These are phyloP conservation scores for Crucibulum laeve DNA, from an alignment of 768 basidiomycete species.

Conservation along the genomic window DNA sequence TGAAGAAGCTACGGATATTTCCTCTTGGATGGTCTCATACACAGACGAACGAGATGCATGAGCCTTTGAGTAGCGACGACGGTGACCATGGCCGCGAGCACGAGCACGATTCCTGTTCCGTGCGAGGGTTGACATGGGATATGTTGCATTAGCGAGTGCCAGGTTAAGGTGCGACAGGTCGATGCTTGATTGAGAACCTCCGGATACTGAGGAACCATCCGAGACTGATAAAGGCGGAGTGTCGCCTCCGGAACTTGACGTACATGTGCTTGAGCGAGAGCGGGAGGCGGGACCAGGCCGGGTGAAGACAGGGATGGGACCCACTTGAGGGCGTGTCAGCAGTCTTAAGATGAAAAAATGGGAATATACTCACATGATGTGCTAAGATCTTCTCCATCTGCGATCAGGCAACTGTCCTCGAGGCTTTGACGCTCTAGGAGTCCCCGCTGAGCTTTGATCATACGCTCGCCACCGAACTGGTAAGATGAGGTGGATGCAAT, in stretches of 20 bases:
- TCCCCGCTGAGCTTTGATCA: slow-evolving; percentile 62
- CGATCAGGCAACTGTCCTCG: slow-evolving; percentile 61
- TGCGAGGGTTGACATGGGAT: slow-evolving; percentile 40
- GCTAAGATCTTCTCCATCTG: slow-evolving; percentile 60
- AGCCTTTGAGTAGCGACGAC: slow-evolving; percentile 62
- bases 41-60: slow-evolving; percentile 62
- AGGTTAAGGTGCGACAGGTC: slow-evolving; percentile 61
- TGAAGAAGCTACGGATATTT: slow-evolving; percentile 33
- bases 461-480: slow-evolving; percentile 63
- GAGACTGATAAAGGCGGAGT: slow-evolving; percentile 70
- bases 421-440: slow-evolving; percentile 62
- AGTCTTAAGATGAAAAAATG: background rate
- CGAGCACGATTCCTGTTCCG: slow-evolving; percentile 43
- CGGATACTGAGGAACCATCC: slow-evolving; percentile 65
- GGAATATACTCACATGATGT: slow-evolving; percentile 40
- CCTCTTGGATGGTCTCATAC: slow-evolving; percentile 81
- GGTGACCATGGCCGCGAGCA: slow-evolving; percentile 63
- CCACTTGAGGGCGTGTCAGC: slow-evolving; percentile 27
- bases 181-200: slow-evolving; percentile 74
- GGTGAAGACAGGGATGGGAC: slow-evolving; percentile 53
- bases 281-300: slow-evolving; percentile 46
- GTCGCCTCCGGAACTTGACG: slow-evolving; percentile 60
- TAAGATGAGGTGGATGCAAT: slow-evolving; percentile 61
- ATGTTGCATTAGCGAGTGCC: slow-evolving; percentile 50
- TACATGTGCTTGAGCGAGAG: slow-evolving; percentile 69